Evolutionary conservation across 148 eudicot species (phyloP), one percentile per base, ranked within the genome.

Genomic region (Vaccinium macrocarpon): DNA sequence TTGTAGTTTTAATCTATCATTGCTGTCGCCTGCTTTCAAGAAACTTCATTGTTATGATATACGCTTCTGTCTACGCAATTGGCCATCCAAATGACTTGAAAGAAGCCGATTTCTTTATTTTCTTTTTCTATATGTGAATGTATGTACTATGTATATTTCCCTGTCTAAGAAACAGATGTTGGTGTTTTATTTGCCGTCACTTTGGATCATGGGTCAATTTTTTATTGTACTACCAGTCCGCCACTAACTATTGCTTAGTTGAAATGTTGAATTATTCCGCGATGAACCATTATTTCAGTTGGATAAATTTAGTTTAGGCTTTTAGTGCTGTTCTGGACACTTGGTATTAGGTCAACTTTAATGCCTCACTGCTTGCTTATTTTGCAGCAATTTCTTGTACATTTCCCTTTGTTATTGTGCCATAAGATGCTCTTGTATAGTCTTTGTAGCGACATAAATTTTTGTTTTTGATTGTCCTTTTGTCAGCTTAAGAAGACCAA

Each of bases 401-500:
- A 38, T 6, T 71, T 42, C n/a, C 81, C 49, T 81, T 14, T 48
- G 2, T 56, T 74, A 49, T 23, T 72, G 13, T 53, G 78, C 25
- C 21, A 18, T 74, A 15, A 74, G 49, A 48, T 48, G 19, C 55
- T 42, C 27, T 13, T 75, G 13, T 1, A 80, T 2, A 72, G 32
- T 25, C 79, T 49, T 62, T 62, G 21, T 48, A 64, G 42, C 50
- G 27, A 25, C 53, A 25, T 73, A 18, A 75, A 5, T 75, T 75
- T 27, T 49, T 79, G 13, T 23, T 80, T 10, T 83, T 48, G 68
- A 10, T 84, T 79, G 57, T 64, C 59, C 27, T 80, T 75, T 50
- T 75, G 25, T 10, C 93, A 93, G 96, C 90, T 91, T 53, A 86
- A 73, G 38, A 81, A 79, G 79, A 84, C 83, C 16, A 83, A 81